A percentile compares a stretch with the other conserved stretches of the same genome.
phyloP scores from a whole-genome alignment of 139 green algal genomes.

The Closterium sp. region DNA sequence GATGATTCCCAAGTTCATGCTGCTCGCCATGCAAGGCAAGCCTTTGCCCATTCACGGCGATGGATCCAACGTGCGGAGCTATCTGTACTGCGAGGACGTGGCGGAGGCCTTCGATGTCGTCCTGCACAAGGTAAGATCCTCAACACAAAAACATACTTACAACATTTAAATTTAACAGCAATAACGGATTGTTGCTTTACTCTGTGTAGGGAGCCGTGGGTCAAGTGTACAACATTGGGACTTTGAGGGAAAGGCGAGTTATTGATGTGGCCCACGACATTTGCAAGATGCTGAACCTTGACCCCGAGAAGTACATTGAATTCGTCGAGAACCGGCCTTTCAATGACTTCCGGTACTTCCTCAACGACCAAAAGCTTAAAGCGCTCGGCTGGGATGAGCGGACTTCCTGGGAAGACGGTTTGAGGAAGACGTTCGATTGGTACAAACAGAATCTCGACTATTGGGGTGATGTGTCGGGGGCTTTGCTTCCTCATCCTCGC shows the following conservation, averaged over 20 bases:
- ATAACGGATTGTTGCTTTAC: neutral
- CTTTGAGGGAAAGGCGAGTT: conserved; percentile 86
- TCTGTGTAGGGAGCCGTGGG: conserved; percentile 55
- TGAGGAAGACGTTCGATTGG: conserved; percentile 91
- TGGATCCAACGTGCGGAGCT: conserved; percentile 55
- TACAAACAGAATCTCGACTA: conserved; percentile 72
- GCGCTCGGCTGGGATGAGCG: conserved; percentile 86
- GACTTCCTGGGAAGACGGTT: conserved; percentile 85
- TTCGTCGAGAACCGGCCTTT: conserved; percentile 58
- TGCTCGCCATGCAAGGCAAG: conserved; percentile 56
- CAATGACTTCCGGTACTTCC: conserved; percentile 86
- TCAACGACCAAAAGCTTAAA: conserved; percentile 87
- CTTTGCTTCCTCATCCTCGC: conserved; percentile 42
- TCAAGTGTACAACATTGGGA: conserved; percentile 97
- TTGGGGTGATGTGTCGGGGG: conserved; percentile 75
- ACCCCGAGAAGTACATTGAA: conserved; percentile 58
- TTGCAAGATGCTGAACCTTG: conserved; percentile 59
- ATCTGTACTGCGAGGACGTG: conserved; percentile 90
- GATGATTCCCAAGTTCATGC: conserved; percentile 63
- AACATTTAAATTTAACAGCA: neutral
- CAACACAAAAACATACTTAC: neutral
- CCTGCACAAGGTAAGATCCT: conserved; percentile 45
- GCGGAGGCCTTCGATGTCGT: conserved; percentile 50
- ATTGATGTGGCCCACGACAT: conserved; percentile 74
- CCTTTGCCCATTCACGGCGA: conserved; percentile 73